Percentiles rank a stretch among this genome's conserved stretches.
These are phyloP conservation scores for Irpex sp. DNA, from an alignment of 1,284 basidiomycete genomes.

Conservation along the genomic window DNA sequence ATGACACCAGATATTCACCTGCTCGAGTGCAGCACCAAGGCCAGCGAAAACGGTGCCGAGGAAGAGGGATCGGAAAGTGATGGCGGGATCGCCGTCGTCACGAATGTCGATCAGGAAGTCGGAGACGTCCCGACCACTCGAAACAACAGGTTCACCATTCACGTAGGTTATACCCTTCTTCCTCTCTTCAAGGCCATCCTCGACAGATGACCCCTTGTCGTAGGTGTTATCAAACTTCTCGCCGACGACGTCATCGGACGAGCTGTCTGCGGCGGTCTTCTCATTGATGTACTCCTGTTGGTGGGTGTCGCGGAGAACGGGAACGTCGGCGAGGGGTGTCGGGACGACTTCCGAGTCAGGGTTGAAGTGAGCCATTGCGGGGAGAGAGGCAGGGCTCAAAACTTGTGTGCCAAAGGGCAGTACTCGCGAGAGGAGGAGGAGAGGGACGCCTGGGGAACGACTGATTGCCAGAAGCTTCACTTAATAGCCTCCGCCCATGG, in stretches of 20 bases:
- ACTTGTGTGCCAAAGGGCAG: not conserved
- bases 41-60: constrained; percentile 56
- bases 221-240: constrained; percentile 27
- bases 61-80: constrained; percentile 56
- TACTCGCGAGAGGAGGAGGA: not conserved
- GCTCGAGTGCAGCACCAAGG: constrained; percentile 46
- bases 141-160: constrained; percentile 53
- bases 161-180: constrained; percentile 33
- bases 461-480: not conserved
- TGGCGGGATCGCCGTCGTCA: constrained; percentile 56
- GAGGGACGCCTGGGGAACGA: not conserved
- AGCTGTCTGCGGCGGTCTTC: constrained; percentile 5
- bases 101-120: constrained; percentile 54
- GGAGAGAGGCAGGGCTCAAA: constrained; percentile 1
- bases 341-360: constrained; percentile 1
- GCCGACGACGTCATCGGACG: constrained; percentile 20
- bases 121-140: constrained; percentile 55
- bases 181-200: constrained; percentile 19
- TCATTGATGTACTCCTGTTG: constrained; percentile 1
- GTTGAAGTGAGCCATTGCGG: constrained; percentile 4
- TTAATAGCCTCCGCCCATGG: not conserved
- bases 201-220: constrained; percentile 18
- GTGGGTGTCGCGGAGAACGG: constrained; percentile 3
- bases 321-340: constrained; percentile 8
- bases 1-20: constrained; percentile 29